Conservation (phyloP, 805 yeast species). For the Hanseniaspora taiwanica region DNA sequence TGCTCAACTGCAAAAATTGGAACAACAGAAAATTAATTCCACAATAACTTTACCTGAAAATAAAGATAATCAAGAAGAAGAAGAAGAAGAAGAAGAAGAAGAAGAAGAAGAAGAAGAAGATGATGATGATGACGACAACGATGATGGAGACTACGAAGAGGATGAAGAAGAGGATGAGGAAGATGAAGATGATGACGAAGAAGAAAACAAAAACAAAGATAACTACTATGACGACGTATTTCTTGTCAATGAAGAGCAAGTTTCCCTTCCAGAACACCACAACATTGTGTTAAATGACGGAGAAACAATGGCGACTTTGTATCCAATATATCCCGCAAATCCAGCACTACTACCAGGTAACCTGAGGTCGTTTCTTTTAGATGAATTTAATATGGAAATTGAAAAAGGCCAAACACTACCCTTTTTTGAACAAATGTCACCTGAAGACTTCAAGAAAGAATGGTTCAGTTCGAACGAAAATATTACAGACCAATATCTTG, state of each 20-base stretch:
- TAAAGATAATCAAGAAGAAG: conserved; percentile 5
- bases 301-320: conserved; percentile 85
- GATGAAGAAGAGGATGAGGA: conserved; percentile 3
- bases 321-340: conserved; percentile 58
- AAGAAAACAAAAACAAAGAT: conserved; percentile 3
- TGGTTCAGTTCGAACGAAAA: conserved; percentile 48
- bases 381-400: conserved; percentile 87
- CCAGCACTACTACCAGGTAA: conserved; percentile 59
- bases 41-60: conserved; percentile 3
- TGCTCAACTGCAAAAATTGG: background rate
- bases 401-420: conserved; percentile 82
- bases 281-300: conserved; percentile 77
- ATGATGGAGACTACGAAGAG: conserved; percentile 2
- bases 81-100: conserved; percentile 2
- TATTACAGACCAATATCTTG: background rate
- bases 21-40: background rate
- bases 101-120: conserved; percentile 5
- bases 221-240: conserved; percentile 3
- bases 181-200: conserved; percentile 2
- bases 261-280: conserved; percentile 34
- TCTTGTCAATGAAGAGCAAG: no score
- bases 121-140: conserved; percentile 5
- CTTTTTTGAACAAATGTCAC: conserved; percentile 62
- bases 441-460: conserved; percentile 64
- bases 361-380: conserved; percentile 66